Evolutionary conservation across 768 basidiomycete species (phyloP), one percentile per base, ranked within the genome.

Genomic region (Gautieria morchelliformis): DNA sequence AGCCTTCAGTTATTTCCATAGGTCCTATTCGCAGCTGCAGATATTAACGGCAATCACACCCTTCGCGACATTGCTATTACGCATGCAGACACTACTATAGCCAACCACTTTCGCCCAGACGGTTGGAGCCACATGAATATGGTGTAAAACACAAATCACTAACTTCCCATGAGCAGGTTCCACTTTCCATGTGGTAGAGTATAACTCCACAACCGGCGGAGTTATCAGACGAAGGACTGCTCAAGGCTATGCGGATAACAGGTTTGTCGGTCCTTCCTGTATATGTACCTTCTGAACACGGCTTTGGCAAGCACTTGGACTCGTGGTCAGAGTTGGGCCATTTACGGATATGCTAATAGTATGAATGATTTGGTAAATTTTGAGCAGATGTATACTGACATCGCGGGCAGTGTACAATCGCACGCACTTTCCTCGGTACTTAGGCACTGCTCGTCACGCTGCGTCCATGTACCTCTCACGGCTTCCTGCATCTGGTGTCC

Each of bases 311-410:
- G 83, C 65, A 87, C 87, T 7, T 87, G 86, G 86, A 78, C 82
- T 47, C 79, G 86, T 32, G 85, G 85, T 8, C 82, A 89, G 65
- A 78, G 81, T 14, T 87, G 85, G 85, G 85, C 75, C 2, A 75
- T 86, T 30, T 83, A 82, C 61, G 84, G 84, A 0, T 87, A 81
- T 64, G 78, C 83, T 0, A 84, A 81, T 63, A 84, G 85, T 85
- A 61, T 35, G 82, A 70, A 30, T 5, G 19, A 44, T 9, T 17
- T 19, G 11, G 3, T 19, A 35, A 4, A 41, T 27, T 3, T 54
- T 27, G 27, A 5, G 5, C 27, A 5, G 27, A 52, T 3, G n/a
- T 53, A 30, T 41, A n/a, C 48, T 49, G 27, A 49, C 17, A 49
- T 30, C 14, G 37, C 9, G 53, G 19, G 30, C 60, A 87, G 85